These are phyloP conservation scores for Dactylellina leptospora DNA, from an alignment of 2,329 filamentous ascomycete species.

Conservation along the genomic window DNA sequence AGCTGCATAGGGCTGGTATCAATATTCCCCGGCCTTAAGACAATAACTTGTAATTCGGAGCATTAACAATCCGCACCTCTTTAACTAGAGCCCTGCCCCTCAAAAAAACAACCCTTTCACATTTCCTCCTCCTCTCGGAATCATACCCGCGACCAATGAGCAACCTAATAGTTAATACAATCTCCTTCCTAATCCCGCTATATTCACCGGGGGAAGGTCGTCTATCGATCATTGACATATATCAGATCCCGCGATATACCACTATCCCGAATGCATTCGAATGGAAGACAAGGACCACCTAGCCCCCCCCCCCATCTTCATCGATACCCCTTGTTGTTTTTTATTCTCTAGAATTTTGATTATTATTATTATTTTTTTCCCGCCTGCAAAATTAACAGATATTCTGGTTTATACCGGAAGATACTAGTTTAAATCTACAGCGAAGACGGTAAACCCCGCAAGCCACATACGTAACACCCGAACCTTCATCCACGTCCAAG, in stretches of 20 bases:
- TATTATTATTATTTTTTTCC: too few relatives aligned
- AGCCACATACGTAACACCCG: conserved; percentile 12
- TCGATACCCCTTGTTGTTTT: too few relatives aligned
- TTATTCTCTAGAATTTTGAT: too few relatives aligned
- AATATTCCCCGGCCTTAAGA: neutral
- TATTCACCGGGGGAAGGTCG: neutral
- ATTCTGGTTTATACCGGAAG: too few relatives aligned
- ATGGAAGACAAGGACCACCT: too few relatives aligned
- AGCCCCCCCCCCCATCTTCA: too few relatives aligned
- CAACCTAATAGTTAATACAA: neutral
- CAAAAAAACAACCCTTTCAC: neutral
- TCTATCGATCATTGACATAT: conserved; percentile 5
- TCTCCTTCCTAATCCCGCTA: conserved; percentile 22
- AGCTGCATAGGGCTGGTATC: conserved; percentile 49
- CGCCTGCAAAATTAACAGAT: too few relatives aligned
- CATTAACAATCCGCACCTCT: conserved; percentile 10
- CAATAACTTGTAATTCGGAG: neutral
- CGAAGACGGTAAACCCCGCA: too few relatives aligned
- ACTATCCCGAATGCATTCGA: too few relatives aligned
- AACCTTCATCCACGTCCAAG: neutral
- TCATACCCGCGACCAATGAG: neutral
- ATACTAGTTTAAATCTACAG: too few relatives aligned
- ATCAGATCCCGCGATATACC: conserved; percentile 19
- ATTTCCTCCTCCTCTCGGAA: neutral
- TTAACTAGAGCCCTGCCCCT: neutral